Evolutionary conservation across 176 grass and related monocot species (phyloP), one percentile per base, ranked within the genome.

Genomic region (Aegilops longissima): DNA sequence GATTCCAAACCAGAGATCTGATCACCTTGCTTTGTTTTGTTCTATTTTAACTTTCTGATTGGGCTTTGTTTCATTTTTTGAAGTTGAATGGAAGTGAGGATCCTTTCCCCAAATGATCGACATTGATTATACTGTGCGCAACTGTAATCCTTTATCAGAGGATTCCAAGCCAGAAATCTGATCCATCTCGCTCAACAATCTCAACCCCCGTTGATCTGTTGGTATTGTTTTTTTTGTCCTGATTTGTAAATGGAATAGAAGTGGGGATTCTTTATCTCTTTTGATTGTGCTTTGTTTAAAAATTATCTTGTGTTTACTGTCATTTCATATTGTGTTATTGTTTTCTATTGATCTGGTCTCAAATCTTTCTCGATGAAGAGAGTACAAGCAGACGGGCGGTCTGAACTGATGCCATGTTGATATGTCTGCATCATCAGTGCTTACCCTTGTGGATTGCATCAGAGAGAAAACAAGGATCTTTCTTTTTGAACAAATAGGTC

Each of bases 361-460:
- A 17, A 54, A 54, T 7, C 16, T 54, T 82, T 90, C 90, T 91
- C 93, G 30, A 83, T 93, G 95, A 95, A 29, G 89, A 95, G 83
- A 87, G 61, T 61, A 4, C 8, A 89, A 95, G 93, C 95, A 95
- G 95, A 98, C 95, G 93, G 95, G 93, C 95, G 95, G 95, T 98
- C 95, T 87, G 95, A 98, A 93, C 91, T 95, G 95, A 95, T 98
- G 93, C 91, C 93, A 42, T 93, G 95, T 98, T 98, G 95, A 98
- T 85, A 86, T 23, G 95, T 98, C 93, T 98, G 93, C 88, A 82
- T 78, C 75, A 20, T 84, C 21, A n/a, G 36, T 79, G 88, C 66
- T 84, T 88, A 85, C 82, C 85, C 38, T 77, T 59, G 21, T 36
- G 73, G 76, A 59, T 70, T 69, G 88, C 90, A 72, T 87, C 93